phyloP scores from a whole-genome alignment of 164 flowering plant species.

The Taxillus chinensis region DNA sequence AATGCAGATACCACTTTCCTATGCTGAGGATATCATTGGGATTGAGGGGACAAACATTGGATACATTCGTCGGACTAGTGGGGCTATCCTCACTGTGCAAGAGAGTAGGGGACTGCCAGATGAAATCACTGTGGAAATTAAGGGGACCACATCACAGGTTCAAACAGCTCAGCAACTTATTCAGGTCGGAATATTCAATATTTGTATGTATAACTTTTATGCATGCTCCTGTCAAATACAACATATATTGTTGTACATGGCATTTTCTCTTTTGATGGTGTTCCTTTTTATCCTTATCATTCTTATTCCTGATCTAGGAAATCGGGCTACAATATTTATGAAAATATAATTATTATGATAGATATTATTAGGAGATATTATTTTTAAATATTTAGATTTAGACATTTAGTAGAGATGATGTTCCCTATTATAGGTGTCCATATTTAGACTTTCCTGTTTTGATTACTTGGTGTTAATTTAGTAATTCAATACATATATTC shows the following conservation, averaged over 20 bases:
- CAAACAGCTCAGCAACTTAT: constrained; percentile 85
- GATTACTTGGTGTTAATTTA: no score
- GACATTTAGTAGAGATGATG: no score
- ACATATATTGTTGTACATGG: neutral
- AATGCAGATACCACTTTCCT: constrained; percentile 88
- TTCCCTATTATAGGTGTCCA: no score
- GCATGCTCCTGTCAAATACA: constrained; percentile 29
- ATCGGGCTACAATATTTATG: no score
- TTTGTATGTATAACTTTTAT: neutral
- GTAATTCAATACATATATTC: no score
- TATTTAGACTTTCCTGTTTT: no score
- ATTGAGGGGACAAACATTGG: constrained; percentile 77
- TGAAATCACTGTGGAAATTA: constrained; percentile 86
- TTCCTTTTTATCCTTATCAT: no score
- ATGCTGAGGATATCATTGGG: constrained; percentile 96
- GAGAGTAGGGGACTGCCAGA: constrained; percentile 76
- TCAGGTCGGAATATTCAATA: constrained; percentile 31
- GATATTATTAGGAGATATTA: no score
- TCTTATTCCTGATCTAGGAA: no score
- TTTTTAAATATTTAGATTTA: no score
- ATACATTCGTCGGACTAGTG: constrained; percentile 76
- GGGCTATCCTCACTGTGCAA: constrained; percentile 78
- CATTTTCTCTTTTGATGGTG: neutral
- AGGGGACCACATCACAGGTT: constrained; percentile 84
- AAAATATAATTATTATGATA: no score